Base-by-base conservation (phyloP, 768 basidiomycete genomes). In the Neoboletus magnificus region DNA sequence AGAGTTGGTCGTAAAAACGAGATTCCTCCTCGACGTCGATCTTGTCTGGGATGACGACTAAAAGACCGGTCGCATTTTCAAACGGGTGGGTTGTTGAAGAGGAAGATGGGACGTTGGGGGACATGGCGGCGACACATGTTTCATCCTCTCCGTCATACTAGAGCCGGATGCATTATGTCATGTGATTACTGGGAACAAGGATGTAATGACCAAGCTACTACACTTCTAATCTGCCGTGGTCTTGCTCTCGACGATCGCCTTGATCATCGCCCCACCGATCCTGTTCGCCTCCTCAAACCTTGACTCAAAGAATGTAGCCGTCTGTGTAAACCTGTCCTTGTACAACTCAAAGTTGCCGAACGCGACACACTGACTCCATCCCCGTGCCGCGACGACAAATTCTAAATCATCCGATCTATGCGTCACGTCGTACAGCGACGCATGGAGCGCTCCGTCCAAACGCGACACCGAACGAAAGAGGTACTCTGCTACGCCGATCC, bases 401-500 rank as follows among this genome's bases (percentile, higher is more conserved):
- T 98, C 96, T 20, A 94, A 77, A 70, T 99, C 96, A 61, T 99
- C 91, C 1, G 85, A 80, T 9, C 95, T 78, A 66, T 95, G 89
- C 66, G 88, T 83, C 4, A 82, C 82, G 62, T 96, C 90, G 55
- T 82, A 72, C 33, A 94, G 67, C 0, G 87, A 90, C 0, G 92
- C 87, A 41, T 84, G 74, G 43, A 98, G 79, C 0, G 95, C 89
- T 2, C 78, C 73, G 52, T 85, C 78, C 18, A 97, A 75, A 4
- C 89, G 77, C 0, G 73, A 63, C 1, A 78, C 76, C 0, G 84
- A 86, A 42, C 89, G 80, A 76, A 98, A 99, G 12, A 99, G 82
- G 71, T 95, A 91, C 71, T 98, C 97, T 12, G 96, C 92, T 13
- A 98, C 93, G 30, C 96, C 96, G 48, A 99, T 87, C 86, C 96